Base-by-base conservation (phyloP, 164 flowering plant species). In the Vitis riparia region DNA sequence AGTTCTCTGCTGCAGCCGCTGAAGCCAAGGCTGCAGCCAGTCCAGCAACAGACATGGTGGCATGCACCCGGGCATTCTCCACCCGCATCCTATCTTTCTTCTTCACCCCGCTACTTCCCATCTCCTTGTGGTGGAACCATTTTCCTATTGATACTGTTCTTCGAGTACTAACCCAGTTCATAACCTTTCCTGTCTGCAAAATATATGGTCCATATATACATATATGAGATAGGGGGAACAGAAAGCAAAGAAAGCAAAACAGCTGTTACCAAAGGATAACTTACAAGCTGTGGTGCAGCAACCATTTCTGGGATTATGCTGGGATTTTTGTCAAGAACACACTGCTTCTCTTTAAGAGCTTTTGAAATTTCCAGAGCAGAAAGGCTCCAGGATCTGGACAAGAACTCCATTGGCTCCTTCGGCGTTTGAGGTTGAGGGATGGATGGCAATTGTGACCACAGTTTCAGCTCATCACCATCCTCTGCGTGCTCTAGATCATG, bases 401-500 rank as follows among this genome's bases (percentile, higher is more conserved):
- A 79, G 78, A 92, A 95, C 72, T 92, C 98, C 90, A 95, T 90
- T 10, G 97, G 93, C 80, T 95, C 99, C 12, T 76, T 86, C 9
- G 97, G 98, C 52, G 99, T 95, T 66, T 86, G 83, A n/a, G 98
- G 98, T 48, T 87, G 92, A 62, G 92, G 85, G 15, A 94, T 82
- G 9, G 70, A 68, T 0, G 88, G 84, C 50, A 84, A 32, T 0
- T 77, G 61, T 27, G 83, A 60, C 3, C 19, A 61, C 14, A 62
- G 67, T 48, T 67, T 75, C 59, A 30, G 65, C 59, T 76, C 88
- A 47, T 75, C 84, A 13, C 77, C 83, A 56, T 78, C 89, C 16
- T 78, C 86, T 16, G 73, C 51, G 47, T 76, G 60, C 62, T 73
- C 78, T 64, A 75, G 50, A 64, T 78, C 73, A 14, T 55, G 66